Evolutionary conservation across 371 early-diverging fungal genomes (phyloP).

Genomic region (Mortierella sp.): DNA sequence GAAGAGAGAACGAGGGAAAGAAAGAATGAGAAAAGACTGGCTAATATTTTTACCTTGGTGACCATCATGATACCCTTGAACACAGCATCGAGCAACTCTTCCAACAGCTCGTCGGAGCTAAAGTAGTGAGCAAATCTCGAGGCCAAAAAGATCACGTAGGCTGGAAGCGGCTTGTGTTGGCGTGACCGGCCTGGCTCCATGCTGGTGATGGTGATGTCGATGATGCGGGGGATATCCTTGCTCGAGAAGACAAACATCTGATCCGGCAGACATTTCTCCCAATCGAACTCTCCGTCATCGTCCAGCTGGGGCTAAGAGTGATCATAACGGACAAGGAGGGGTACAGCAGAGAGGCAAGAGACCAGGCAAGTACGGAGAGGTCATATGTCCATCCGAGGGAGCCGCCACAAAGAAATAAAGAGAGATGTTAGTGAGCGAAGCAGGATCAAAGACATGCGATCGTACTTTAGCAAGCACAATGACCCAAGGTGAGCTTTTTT

Average conservation of each 20-base stretch:
- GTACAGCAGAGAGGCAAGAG: no score
- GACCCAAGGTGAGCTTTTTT: no score
- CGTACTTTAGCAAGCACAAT: no score
- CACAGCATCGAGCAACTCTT: conserved; percentile 71
- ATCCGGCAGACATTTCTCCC: conserved; percentile 80
- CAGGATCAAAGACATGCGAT: no score
- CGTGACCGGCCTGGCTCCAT: conserved; percentile 65
- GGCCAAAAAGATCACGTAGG: conserved; percentile 83
- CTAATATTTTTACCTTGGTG: conserved; percentile 65
- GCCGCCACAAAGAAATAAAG: no score
- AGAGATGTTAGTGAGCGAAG: no score
- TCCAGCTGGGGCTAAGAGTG: conserved; percentile 24
- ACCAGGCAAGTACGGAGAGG: no score
- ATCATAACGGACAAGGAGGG: no score
- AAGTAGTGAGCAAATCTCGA: conserved; percentile 87
- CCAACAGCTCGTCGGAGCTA: conserved; percentile 71
- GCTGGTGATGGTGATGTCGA: conserved; percentile 72
- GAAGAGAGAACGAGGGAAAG: no score
- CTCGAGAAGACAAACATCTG: conserved; percentile 93
- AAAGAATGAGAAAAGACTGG: no score
- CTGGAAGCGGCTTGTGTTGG: conserved; percentile 73
- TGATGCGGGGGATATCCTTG: conserved; percentile 69
- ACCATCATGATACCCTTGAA: conserved; percentile 64
- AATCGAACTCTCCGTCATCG: conserved; percentile 69
- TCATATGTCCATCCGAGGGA: no score